Evolutionary conservation across 257 asterid genomes (phyloP).

Genomic region (Primulina eburnea): DNA sequence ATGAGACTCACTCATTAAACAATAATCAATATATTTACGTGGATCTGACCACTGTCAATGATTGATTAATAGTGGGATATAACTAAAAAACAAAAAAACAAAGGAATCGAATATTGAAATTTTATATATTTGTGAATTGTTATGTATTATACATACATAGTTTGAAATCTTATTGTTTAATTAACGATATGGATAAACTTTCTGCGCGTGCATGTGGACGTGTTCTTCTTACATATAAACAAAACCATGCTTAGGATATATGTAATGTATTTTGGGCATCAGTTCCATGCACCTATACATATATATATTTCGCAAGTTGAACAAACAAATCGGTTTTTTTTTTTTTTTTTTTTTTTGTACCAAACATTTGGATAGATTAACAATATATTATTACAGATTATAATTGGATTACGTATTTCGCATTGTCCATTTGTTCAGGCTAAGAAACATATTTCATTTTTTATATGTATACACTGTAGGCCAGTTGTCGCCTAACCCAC

Average conservation of each 20-base stretch:
- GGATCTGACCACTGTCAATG: too few relatives aligned
- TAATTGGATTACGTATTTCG: conserved; percentile 27
- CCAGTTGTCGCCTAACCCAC: conserved; percentile 28
- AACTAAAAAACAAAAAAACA: too few relatives aligned
- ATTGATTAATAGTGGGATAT: neutral
- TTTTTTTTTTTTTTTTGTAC: neutral
- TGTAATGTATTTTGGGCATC: neutral
- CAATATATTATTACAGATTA: neutral
- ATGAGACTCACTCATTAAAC: too few relatives aligned
- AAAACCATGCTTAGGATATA: neutral
- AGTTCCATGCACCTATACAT: neutral
- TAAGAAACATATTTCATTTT: neutral
- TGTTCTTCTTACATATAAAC: neutral
- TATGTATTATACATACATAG: too few relatives aligned
- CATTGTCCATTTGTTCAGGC: neutral
- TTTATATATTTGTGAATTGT: too few relatives aligned
- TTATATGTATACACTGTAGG: neutral
- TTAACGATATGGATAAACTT: neutral
- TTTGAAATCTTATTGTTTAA: too few relatives aligned
- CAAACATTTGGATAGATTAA: neutral
- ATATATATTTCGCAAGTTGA: neutral
- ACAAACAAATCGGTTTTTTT: neutral
- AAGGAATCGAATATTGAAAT: too few relatives aligned
- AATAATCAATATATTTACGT: neutral
- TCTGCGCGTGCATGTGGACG: neutral